Evolutionary conservation across 257 asterid genomes (phyloP), one percentile per base, ranked within the genome.

Genomic region (Gentiana straminea): DNA sequence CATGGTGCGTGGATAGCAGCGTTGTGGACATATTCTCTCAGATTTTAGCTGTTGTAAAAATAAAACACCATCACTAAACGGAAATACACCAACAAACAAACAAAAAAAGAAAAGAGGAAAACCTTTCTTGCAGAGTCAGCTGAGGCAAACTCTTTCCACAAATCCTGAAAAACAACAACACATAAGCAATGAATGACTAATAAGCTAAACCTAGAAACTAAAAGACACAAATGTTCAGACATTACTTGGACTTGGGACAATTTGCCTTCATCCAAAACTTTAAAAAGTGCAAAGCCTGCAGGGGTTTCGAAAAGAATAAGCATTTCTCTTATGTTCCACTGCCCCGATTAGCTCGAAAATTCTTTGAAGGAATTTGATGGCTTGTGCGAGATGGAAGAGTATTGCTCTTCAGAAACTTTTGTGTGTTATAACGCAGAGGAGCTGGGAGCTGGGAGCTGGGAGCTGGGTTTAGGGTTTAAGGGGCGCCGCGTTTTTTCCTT

Each of bases 51-150:
- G 24, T 24, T 24, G 24, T 5, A 8, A 6, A 3, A 2, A 5
- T 3, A 33, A 53, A 53, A 10, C 46, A 41, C 9, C 9, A 41
- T 41, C 9, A 3, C 35, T 24, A 35, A 33, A 35, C 1, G 12
- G 24, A 55, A 13, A 32, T 2, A 37, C 0, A 12, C 37, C 65
- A 4, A 3, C 35, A 36, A 8, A n/a, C 9, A 15, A 2, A 8
- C 51, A 13, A 11, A 44, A 24, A 24, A 44, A 33, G 1, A 4
- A 35, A 55, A 4, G 4, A n/a, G 54, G 15, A 32, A 15, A 34
- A 86, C 94, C 94, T 82, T 64, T 82, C 87, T 74, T 13, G 96
- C 94, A n/a, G 94, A 75, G 12, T 80, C 94, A 1, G 89, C 71
- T 33, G 82, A 63, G 48, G 73, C 49, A 68, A 84, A 84, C 13